A percentile compares a stretch with the other conserved stretches of the same genome.
These are phyloP conservation scores for Exophiala dermatitidis DNA, from an alignment of 2,329 filamentous ascomycete species.

Conservation along the genomic window DNA sequence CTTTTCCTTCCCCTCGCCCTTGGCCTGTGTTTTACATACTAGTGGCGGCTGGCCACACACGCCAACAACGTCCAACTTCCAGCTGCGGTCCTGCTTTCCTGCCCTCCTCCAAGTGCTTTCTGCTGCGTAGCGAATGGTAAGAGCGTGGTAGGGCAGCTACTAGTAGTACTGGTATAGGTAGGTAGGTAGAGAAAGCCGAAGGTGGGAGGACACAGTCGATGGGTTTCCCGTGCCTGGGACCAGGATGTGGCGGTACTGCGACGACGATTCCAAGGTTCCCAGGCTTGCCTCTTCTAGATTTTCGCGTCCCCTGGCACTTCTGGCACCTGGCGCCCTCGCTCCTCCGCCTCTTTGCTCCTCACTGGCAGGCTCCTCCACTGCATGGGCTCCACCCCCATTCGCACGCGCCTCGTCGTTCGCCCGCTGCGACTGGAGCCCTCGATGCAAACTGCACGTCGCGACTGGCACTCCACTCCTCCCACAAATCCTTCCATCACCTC, in stretches of 20 bases:
- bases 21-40: neutral
- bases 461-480: constrained; percentile 6
- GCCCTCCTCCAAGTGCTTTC: no score
- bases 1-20: neutral
- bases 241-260: no score
- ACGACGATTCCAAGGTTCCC: no score
- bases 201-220: no score
- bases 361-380: neutral
- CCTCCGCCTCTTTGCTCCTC: neutral
- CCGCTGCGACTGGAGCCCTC: neutral
- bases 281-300: neutral
- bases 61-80: no score
- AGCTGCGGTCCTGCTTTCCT: no score
- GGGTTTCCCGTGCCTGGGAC: no score
- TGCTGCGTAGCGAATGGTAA: no score
- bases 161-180: no score
- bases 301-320: neutral
- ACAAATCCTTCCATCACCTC: constrained; percentile 2
- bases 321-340: neutral
- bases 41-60: no score
- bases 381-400: constrained; percentile 2
- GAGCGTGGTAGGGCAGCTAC: no score
- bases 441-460: neutral
- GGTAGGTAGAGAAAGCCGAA: no score
- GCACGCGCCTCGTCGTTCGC: neutral